phyloP scores from a whole-genome alignment of 306 rosid genomes.

The Trifolium subterraneum region DNA sequence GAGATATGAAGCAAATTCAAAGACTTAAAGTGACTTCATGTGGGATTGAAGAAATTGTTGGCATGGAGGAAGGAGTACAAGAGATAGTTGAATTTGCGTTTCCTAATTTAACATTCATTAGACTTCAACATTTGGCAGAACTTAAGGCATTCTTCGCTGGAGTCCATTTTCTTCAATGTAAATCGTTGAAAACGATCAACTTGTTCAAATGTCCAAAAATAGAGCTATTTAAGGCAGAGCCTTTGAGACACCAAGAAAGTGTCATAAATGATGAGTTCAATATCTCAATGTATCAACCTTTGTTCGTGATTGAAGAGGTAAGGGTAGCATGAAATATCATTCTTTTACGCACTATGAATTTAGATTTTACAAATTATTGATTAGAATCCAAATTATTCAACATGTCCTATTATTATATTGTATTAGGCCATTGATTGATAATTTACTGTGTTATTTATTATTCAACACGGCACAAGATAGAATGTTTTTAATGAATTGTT shows the following conservation, averaged over 20 bases:
- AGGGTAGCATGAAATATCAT: background rate
- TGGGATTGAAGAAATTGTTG: constrained; percentile 6
- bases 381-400: too few species aligned
- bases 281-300: background rate
- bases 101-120: background rate
- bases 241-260: background rate
- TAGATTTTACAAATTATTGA: too few species aligned
- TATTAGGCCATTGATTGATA: too few species aligned
- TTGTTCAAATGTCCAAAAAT: background rate
- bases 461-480: too few species aligned
- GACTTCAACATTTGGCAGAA: background rate
- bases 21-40: background rate
- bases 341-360: too few species aligned
- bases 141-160: background rate
- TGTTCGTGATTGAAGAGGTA: background rate
- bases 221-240: background rate
- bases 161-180: background rate
- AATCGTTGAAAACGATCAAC: background rate
- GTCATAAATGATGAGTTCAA: background rate
- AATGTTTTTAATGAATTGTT: too few species aligned
- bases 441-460: too few species aligned
- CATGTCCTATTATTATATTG: too few species aligned
- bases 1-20: background rate
- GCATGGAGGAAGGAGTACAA: background rate
- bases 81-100: background rate